These are phyloP conservation scores for Sporothrix sp. DNA, from an alignment of 2,329 filamentous ascomycete species.

Conservation along the genomic window DNA sequence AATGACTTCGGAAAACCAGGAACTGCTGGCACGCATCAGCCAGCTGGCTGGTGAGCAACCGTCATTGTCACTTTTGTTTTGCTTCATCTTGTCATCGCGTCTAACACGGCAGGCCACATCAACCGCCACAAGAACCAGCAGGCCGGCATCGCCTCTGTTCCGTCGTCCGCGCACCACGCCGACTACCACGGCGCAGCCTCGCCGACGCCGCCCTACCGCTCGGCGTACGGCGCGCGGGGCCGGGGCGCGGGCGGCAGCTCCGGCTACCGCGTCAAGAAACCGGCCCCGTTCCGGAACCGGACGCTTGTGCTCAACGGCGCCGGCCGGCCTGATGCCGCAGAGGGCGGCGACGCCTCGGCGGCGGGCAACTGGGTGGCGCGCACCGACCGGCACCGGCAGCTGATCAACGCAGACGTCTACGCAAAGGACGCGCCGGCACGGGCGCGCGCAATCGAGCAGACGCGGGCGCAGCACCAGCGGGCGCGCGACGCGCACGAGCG, in stretches of 20 bases:
- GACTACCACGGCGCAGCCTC: conserved; percentile 17
- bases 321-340: conserved; percentile 20
- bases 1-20: conserved; percentile 41
- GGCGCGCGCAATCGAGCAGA: conserved; percentile 62
- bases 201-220: conserved; percentile 10
- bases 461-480: conserved; percentile 46
- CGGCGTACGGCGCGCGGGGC: conserved; percentile 24
- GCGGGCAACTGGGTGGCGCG: conserved; percentile 55
- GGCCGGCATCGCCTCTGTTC: conserved; percentile 27
- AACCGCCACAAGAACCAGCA: conserved; percentile 66
- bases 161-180: conserved; percentile 15
- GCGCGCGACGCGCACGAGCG: conserved; percentile 49
- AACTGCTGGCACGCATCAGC: conserved; percentile 44
- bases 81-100: background rate
- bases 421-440: conserved; percentile 62
- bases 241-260: conserved; percentile 17
- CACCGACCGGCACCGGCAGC: conserved; percentile 66
- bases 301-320: conserved; percentile 55
- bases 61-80: conserved; percentile 8
- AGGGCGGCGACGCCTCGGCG: conserved; percentile 16
- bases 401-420: conserved; percentile 73
- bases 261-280: conserved; percentile 29
- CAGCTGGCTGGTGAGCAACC: conserved; percentile 35
- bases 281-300: conserved; percentile 34
- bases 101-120: conserved; percentile 53